Conservation (phyloP, 768 basidiomycete genomes). For the Podaxis mareebaensis region DNA sequence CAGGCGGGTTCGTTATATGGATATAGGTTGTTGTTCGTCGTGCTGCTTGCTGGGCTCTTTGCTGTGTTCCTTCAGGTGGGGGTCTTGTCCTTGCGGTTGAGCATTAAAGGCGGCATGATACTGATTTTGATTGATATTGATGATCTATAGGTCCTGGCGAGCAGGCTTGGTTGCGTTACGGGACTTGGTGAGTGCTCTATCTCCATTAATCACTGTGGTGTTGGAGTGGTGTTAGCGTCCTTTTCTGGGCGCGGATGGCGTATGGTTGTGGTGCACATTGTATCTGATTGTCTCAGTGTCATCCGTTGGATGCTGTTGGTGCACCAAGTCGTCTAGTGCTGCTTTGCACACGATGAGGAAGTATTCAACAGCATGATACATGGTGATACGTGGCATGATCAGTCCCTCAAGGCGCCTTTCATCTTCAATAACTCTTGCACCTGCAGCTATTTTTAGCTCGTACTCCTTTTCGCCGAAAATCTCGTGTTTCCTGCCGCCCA, state of each 20-base stretch:
- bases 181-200: constrained; percentile 58
- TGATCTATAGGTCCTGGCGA: constrained; percentile 61
- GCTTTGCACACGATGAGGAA: background rate
- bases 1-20: constrained; percentile 86
- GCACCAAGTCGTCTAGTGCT: background rate
- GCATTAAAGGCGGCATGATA: background rate
- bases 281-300: background rate
- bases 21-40: constrained; percentile 83
- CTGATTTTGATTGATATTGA: background rate
- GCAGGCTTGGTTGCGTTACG: constrained; percentile 80
- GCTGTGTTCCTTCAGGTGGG: constrained; percentile 80
- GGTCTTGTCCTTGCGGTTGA: background rate
- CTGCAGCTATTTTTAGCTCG: background rate
- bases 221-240: background rate
- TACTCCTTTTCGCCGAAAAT: background rate
- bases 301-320: background rate
- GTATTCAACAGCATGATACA: background rate
- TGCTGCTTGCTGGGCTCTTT: constrained; percentile 79
- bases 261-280: background rate
- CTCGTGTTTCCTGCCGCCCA: background rate
- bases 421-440: background rate
- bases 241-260: background rate
- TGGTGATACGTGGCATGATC: background rate
- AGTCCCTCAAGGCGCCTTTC: background rate
- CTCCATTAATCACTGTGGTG: constrained; percentile 3